Conservation (phyloP, 2,329 filamentous ascomycete species). For the Aspergillus sojae region DNA sequence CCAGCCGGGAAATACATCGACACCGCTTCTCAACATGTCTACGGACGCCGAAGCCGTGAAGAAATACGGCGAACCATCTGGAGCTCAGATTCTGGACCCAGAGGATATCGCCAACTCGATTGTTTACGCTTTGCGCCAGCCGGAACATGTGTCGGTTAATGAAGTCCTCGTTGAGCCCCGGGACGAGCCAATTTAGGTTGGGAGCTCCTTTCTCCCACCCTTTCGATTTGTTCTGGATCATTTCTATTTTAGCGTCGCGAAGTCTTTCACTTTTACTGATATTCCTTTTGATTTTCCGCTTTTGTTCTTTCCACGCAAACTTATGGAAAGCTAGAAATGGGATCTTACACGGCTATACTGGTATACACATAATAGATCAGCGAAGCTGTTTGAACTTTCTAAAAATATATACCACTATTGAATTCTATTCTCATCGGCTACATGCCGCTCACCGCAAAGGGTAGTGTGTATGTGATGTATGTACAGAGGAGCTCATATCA, state of each 20-base stretch:
- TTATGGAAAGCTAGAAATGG: background rate
- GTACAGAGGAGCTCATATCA: too few species aligned
- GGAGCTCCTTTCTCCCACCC: background rate
- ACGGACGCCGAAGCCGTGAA: constrained; percentile 76
- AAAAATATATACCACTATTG: background rate
- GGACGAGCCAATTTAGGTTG: constrained; percentile 68
- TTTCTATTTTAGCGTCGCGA: background rate
- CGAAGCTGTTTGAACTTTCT: background rate
- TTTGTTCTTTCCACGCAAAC: background rate
- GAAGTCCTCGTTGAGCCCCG: constrained; percentile 78
- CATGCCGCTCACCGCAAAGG: too few species aligned
- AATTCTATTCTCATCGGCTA: background rate
- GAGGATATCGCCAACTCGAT: constrained; percentile 74
- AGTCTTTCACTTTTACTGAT: background rate
- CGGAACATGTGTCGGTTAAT: constrained; percentile 75
- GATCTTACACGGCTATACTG: background rate
- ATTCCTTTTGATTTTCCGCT: background rate
- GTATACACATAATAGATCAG: background rate
- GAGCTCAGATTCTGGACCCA: constrained; percentile 73
- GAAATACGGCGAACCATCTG: constrained; percentile 75
- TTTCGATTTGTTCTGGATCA: background rate
- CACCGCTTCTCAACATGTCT: constrained; percentile 72
- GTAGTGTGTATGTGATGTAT: too few species aligned
- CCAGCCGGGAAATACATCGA: constrained; percentile 76
- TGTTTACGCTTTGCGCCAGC: constrained; percentile 73